Conservation (phyloP, 169 alveolate genomes). For the Perkinsus marinus region DNA sequence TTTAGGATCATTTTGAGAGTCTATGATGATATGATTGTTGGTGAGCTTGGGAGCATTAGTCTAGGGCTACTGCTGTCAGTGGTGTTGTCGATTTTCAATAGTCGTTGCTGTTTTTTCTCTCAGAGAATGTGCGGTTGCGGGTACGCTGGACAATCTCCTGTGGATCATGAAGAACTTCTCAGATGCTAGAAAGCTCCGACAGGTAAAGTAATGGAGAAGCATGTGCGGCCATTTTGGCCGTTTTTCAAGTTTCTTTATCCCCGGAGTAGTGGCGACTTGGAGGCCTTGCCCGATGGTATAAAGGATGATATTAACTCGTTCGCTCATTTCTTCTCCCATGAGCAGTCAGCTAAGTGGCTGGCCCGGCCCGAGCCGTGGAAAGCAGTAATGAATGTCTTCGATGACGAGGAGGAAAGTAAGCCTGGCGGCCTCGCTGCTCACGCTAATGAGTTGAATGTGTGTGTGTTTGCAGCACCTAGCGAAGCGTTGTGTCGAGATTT, state of each 20-base stretch:
- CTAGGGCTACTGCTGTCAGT: no score
- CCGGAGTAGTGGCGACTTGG: not conserved
- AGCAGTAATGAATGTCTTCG: not conserved
- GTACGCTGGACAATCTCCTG: not conserved
- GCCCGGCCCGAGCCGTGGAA: not conserved
- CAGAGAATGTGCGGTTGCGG: not conserved
- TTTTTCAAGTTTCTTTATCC: not conserved
- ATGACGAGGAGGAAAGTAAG: not conserved
- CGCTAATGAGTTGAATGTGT: no score
- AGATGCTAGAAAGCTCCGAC: not conserved
- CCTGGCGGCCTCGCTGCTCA: no score
- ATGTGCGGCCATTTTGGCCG: not conserved
- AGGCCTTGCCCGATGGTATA: not conserved
- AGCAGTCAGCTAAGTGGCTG: not conserved
- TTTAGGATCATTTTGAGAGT: no score
- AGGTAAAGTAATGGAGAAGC: not conserved
- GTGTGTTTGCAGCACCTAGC: not conserved
- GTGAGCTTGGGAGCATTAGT: no score
- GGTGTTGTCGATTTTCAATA: no score
- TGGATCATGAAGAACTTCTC: not conserved
- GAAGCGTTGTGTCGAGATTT: not conserved
- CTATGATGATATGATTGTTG: no score
- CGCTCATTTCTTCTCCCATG: not conserved
- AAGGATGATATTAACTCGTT: not conserved
- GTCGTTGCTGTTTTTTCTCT: no score